These are phyloP conservation scores for Aeschynomene evenia DNA, from an alignment of 306 rosid genomes.

Conservation along the genomic window DNA sequence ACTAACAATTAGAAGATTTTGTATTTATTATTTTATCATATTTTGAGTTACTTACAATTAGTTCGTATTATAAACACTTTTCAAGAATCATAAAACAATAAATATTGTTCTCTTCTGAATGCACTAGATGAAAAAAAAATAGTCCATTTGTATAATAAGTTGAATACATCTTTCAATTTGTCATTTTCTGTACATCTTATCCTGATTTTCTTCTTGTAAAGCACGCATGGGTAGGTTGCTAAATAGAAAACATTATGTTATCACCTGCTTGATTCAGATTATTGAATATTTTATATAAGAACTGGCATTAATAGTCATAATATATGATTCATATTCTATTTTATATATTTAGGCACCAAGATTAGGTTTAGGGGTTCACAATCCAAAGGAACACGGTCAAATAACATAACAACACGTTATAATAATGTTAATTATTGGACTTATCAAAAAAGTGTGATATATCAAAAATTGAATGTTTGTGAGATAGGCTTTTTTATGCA, in stretches of 20 bases:
- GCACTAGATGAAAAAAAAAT: background rate
- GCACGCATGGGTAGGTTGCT: slow-evolving; percentile 27
- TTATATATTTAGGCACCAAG: background rate
- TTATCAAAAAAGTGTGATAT: no score
- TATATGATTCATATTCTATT: background rate
- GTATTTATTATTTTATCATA: no score
- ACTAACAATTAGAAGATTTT: no score
- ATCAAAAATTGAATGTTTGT: no score
- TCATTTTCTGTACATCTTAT: background rate
- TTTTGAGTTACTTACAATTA: no score
- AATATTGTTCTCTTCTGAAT: background rate
- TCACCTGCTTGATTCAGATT: background rate
- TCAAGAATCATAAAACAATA: background rate
- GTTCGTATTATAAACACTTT: no score
- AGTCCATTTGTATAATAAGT: background rate
- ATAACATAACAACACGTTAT: background rate
- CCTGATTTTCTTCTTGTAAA: slow-evolving; percentile 6
- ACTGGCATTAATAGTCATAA: background rate
- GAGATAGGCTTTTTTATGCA: no score
- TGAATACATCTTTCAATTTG: background rate
- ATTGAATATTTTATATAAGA: background rate
- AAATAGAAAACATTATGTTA: background rate
- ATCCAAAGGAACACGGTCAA: slow-evolving; percentile 14
- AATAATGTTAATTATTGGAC: no score
- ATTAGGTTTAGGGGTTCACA: slow-evolving; percentile 2